Evolutionary conservation across 129 eudicot species (phyloP).

Genomic region (Helianthus annuus): HanXRQr2.0-SUNRISE NC_035437.2:20904806-20905305

Average conservation of each 20-base stretch:
- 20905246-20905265: no score
- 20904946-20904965: slow-evolving; percentile 75
- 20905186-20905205: no score
- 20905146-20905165: neutral
- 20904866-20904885: slow-evolving; percentile 72
- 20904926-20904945: slow-evolving; percentile 65
- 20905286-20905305: no score
- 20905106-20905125: neutral
- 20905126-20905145: slow-evolving; percentile 5
- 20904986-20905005: slow-evolving; percentile 87
- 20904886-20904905: slow-evolving; percentile 76
- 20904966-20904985: slow-evolving; percentile 83
- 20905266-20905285: no score
- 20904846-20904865: slow-evolving; percentile 81
- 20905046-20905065: slow-evolving; percentile 30
- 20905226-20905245: no score
- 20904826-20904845: slow-evolving; percentile 74
- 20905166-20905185: no score
- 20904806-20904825: slow-evolving; percentile 72
- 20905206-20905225: no score
- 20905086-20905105: neutral
- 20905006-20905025: slow-evolving; percentile 78
- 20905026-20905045: slow-evolving; percentile 48
- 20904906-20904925: slow-evolving; percentile 55
- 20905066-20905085: neutral